These are phyloP conservation scores for Alternaria sp. DNA, from an alignment of 2,329 filamentous ascomycete genomes.

Conservation along the genomic window DNA sequence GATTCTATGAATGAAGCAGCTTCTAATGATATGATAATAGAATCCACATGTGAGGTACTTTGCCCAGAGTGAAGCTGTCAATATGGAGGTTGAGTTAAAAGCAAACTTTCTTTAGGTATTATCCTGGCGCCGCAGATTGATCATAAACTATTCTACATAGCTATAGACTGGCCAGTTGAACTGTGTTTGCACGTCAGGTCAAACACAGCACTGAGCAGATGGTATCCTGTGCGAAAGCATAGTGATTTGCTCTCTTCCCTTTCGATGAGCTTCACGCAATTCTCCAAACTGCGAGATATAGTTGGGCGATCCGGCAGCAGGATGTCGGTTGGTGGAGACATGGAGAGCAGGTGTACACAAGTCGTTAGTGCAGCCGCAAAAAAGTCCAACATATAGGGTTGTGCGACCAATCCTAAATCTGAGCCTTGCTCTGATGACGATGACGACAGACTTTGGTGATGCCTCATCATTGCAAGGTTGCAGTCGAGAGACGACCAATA, in stretches of 20 bases:
- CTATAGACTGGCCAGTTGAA: background rate
- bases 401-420: conserved; percentile 23
- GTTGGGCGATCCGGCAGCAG: background rate
- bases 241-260: conserved; percentile 22
- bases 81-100: background rate
- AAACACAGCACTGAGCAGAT: conserved; percentile 19
- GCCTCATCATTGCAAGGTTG: background rate
- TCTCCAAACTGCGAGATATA: conserved; percentile 23
- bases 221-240: conserved; percentile 28
- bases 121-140: accelerated
- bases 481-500: background rate
- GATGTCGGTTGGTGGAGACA: background rate
- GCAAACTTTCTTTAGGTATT: background rate
- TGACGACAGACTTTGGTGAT: background rate
- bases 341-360: conserved; percentile 24
- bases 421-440: background rate
- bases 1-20: background rate
- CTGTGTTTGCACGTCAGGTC: background rate
- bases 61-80: background rate
- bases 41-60: background rate
- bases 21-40: background rate
- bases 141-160: background rate
- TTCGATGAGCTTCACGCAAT: conserved; percentile 27
- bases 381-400: conserved; percentile 37
- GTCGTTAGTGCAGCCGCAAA: conserved; percentile 28